A percentile compares a stretch with the other conserved stretches of the same genome.
Conservation (phyloP, 441 rosid species). For the Codiaeum variegatum region DNA sequence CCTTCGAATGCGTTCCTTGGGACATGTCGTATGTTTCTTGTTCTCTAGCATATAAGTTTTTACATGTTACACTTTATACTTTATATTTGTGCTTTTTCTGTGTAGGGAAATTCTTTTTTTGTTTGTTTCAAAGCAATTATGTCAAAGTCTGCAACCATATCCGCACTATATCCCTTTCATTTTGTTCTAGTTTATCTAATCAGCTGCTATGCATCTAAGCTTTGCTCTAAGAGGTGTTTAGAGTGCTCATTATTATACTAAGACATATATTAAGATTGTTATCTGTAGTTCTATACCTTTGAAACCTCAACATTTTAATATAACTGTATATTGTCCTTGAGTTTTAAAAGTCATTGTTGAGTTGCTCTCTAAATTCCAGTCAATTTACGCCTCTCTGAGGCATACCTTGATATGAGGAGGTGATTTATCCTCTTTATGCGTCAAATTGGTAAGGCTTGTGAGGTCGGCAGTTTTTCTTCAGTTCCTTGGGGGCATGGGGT, state of each 20-base stretch:
- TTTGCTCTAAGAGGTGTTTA: not conserved
- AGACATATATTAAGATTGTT: not conserved
- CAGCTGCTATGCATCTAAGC: conserved; percentile 1
- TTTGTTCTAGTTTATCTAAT: not conserved
- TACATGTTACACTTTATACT: conserved; percentile 31
- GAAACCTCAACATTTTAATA: not conserved
- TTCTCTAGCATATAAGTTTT: conserved; percentile 51
- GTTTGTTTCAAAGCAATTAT: not conserved
- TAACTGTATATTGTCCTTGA: not conserved
- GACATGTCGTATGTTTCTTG: conserved; percentile 44
- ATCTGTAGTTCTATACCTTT: not conserved
- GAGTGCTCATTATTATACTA: not conserved
- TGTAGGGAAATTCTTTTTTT: not conserved
- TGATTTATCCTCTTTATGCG: not conserved
- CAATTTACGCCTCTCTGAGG: not conserved
- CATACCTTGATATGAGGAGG: not conserved
- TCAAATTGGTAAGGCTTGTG: not conserved
- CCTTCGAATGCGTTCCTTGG: conserved; percentile 54
- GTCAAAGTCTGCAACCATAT: not conserved
- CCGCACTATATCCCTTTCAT: not conserved
- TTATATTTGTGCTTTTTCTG: not conserved
- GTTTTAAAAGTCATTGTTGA: not conserved
- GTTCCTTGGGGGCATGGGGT: not conserved
- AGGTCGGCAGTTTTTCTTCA: not conserved
- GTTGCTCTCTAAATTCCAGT: not conserved